phyloP scores from a whole-genome alignment of 2,329 filamentous ascomycete genomes.

The Macrophomina tecta region DNA sequence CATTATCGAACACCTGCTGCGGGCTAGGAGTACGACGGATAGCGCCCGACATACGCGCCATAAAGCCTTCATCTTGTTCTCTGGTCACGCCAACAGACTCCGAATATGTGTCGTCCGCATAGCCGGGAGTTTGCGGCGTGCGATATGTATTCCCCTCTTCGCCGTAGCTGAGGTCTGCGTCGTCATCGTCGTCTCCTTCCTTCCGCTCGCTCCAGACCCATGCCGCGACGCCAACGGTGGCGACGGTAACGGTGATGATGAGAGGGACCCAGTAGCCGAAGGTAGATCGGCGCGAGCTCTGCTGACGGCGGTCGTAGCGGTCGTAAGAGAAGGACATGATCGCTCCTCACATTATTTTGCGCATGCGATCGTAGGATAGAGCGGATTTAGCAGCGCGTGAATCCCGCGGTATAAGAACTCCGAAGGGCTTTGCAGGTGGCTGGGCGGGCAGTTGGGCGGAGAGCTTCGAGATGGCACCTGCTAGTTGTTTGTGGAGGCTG shows the following conservation, averaged over 20 bases:
- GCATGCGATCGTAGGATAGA: neutral
- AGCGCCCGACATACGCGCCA: constrained; percentile 79
- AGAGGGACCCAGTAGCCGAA: constrained; percentile 90
- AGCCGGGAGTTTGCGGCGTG: constrained; percentile 37
- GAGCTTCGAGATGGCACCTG: constrained; percentile 18
- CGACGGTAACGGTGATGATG: constrained; percentile 83
- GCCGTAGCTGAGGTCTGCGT: constrained; percentile 33
- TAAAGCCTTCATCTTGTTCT: constrained; percentile 61
- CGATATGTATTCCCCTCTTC: constrained; percentile 12
- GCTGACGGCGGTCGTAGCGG: constrained; percentile 60
- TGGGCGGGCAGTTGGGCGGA: constrained; percentile 24
- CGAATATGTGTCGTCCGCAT: constrained; percentile 19
- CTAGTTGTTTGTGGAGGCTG: constrained; percentile 23
- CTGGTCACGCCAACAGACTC: constrained; percentile 26
- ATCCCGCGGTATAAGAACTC: neutral
- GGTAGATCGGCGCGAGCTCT: constrained; percentile 59
- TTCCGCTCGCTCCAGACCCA: constrained; percentile 94
- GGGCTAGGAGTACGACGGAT: constrained; percentile 83
- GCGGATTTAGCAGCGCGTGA: neutral
- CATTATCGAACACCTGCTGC: constrained; percentile 84
- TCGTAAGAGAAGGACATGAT: constrained; percentile 61
- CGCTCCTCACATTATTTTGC: constrained; percentile 25
- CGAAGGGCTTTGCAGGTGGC: constrained; percentile 7
- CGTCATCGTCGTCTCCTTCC: constrained; percentile 65
- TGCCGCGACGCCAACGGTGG: constrained; percentile 82